Percentiles rank a stretch among this genome's conserved stretches.
These are phyloP conservation scores for Urochloa ruziziensis DNA, from an alignment of 176 grass and related monocot species.

Conservation along the genomic window DNA sequence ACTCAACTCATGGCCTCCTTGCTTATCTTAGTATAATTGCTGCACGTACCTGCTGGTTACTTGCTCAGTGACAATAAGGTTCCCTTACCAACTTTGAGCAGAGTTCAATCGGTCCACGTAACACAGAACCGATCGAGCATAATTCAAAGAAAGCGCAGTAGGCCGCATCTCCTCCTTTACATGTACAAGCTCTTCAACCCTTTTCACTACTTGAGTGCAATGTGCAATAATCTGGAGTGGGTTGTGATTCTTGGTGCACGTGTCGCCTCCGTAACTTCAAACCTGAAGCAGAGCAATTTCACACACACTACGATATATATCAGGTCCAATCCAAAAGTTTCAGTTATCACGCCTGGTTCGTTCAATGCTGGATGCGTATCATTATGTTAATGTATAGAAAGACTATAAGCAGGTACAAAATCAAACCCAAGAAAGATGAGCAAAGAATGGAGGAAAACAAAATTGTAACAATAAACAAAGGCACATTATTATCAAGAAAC, in stretches of 20 bases:
- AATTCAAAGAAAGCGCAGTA: not conserved
- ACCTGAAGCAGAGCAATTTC: too few species aligned
- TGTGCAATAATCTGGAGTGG: not conserved
- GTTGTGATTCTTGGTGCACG: not conserved
- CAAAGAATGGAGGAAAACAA: not conserved
- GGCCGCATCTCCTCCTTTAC: not conserved
- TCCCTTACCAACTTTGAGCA: constrained; percentile 25
- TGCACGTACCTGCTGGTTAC: not conserved
- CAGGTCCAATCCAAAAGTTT: too few species aligned
- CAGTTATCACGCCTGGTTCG: too few species aligned
- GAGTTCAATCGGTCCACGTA: constrained; percentile 23
- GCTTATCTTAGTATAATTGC: constrained; percentile 29
- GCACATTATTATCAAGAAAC: not conserved
- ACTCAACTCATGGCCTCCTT: not conserved
- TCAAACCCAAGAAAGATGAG: not conserved
- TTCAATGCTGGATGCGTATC: not conserved
- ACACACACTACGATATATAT: too few species aligned
- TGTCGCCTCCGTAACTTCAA: not conserved
- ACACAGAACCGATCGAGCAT: not conserved
- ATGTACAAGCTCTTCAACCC: constrained; percentile 6
- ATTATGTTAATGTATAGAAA: not conserved
- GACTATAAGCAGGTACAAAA: not conserved
- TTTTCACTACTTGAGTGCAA: not conserved
- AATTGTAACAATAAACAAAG: not conserved
- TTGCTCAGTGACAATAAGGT: not conserved